Percentiles rank a stretch among this genome's conserved stretches.
Conservation (phyloP, 768 basidiomycete genomes). For the Xerocomus spinulosus region DNA sequence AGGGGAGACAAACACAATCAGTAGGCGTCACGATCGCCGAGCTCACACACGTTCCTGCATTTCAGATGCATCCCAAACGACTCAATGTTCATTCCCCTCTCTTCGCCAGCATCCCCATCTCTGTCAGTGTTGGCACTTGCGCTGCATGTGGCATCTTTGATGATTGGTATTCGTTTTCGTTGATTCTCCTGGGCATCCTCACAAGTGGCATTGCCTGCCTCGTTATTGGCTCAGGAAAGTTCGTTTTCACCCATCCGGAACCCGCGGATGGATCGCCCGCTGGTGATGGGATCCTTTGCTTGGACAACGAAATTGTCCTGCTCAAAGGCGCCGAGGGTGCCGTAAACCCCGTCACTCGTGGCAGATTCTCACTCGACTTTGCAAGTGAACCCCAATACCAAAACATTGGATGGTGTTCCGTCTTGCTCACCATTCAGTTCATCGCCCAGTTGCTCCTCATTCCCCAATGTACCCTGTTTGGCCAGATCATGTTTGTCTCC, state of each 20-base stretch:
- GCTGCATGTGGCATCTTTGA: conserved; percentile 23
- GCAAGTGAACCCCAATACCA: conserved; percentile 22
- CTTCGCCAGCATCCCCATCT: conserved; percentile 31
- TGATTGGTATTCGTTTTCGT: conserved; percentile 33
- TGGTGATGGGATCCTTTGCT: conserved; percentile 29
- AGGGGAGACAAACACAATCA: conserved; percentile 23
- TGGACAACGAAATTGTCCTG: conserved; percentile 25
- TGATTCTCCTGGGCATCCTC: conserved; percentile 34
- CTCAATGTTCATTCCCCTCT: conserved; percentile 18
- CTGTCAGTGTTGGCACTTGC: conserved; percentile 27
- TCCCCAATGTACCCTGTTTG: conserved; percentile 31
- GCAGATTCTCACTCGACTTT: conserved; percentile 28
- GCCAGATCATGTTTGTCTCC: conserved; percentile 33
- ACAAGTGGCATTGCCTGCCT: conserved; percentile 30
- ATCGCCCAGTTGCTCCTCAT: conserved; percentile 33
- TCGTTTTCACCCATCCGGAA: conserved; percentile 25
- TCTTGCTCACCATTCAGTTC: conserved; percentile 32
- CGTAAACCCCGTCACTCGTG: conserved; percentile 31
- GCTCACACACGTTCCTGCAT: conserved; percentile 20
- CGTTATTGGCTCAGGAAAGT: conserved; percentile 31
- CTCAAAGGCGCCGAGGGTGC: conserved; percentile 28
- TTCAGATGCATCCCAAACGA: conserved; percentile 16
- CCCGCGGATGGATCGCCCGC: conserved; percentile 23
- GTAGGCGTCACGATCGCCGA: conserved; percentile 27
- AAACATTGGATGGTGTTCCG: conserved; percentile 29